Percentiles rank a stretch among this genome's conserved stretches.
Conservation (phyloP, 116 monocot genomes). For the Trichopus zeylanicus region DNA sequence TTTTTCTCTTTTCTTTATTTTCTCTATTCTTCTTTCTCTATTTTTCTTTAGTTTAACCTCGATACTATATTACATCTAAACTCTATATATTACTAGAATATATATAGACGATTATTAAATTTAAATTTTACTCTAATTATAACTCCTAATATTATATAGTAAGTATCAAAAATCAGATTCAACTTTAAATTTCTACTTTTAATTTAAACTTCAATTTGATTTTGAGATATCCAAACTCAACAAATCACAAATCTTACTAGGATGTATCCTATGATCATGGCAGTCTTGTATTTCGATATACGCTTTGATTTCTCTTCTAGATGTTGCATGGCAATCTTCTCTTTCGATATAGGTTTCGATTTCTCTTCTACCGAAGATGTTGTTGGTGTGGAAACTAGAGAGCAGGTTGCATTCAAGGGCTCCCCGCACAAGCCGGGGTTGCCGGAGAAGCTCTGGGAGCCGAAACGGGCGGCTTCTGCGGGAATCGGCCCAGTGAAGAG, state of each 20-base stretch:
- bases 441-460: background rate
- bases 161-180: no score
- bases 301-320: background rate
- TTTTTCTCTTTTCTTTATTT: no score
- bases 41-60: no score
- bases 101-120: no score
- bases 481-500: background rate
- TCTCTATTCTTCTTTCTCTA: no score
- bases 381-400: background rate
- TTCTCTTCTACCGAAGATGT: background rate
- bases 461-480: constrained; percentile 2
- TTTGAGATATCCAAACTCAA: no score
- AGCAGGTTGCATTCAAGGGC: background rate
- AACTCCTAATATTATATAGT: no score
- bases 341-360: background rate
- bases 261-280: constrained; percentile 25
- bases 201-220: no score
- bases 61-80: no score
- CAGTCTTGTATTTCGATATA: background rate
- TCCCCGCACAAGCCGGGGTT: background rate
- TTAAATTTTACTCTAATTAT: no score
- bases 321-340: constrained; percentile 10
- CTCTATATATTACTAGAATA: no score
- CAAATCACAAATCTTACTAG: constrained; percentile 10
- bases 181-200: no score